Evolutionary conservation across 2,329 filamentous ascomycete species (phyloP).

Genomic region (Calonectria pauciramosa): DNA sequence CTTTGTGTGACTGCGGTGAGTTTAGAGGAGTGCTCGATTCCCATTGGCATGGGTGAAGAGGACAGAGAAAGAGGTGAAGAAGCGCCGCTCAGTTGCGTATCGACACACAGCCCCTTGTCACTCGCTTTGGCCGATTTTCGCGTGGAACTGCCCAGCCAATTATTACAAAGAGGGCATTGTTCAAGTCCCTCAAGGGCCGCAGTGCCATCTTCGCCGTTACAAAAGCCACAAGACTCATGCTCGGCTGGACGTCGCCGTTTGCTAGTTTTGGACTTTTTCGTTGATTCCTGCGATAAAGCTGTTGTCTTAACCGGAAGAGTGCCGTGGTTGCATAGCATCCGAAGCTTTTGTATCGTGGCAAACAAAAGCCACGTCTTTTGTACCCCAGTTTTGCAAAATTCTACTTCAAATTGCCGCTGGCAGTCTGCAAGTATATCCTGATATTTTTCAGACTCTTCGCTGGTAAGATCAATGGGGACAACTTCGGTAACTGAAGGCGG

Average conservation of each 20-base stretch:
- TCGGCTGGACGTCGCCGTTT: background rate
- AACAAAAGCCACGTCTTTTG: background rate
- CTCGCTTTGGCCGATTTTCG: background rate
- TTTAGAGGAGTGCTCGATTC: background rate
- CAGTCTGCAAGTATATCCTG: background rate
- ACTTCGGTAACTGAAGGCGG: background rate
- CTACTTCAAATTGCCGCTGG: background rate
- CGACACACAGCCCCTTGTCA: background rate
- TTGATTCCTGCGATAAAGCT: background rate
- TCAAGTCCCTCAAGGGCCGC: background rate
- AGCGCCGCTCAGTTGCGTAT: background rate
- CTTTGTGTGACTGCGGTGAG: background rate
- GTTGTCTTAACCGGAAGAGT: background rate
- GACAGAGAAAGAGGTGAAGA: background rate
- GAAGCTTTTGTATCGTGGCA: background rate
- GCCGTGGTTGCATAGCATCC: background rate
- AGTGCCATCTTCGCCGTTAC: background rate
- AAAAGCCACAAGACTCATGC: background rate
- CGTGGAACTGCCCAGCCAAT: background rate
- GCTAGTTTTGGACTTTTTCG: background rate
- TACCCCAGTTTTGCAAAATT: background rate
- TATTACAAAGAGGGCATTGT: background rate
- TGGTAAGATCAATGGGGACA: background rate
- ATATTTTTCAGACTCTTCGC: background rate
- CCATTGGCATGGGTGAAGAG: background rate